These are phyloP conservation scores for Pogostemon cablin DNA, from an alignment of 257 asterid genomes.

Conservation along the genomic window DNA sequence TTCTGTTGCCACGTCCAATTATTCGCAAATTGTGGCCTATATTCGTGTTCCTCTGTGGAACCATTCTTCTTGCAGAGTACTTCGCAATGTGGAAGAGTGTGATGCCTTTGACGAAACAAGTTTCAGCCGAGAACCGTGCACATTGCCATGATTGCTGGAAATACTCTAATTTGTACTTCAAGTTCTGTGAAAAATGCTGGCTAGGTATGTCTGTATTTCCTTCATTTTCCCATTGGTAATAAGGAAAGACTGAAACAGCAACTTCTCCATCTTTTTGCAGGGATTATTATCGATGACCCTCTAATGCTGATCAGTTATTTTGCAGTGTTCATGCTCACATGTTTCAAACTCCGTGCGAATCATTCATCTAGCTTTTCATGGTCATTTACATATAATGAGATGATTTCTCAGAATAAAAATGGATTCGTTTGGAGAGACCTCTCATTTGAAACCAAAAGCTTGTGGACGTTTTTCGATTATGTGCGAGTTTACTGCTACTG, in stretches of 20 bases:
- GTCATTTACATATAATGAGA: slow-evolving; percentile 70
- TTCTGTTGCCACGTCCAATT: slow-evolving; percentile 70
- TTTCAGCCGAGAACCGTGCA: slow-evolving; percentile 38
- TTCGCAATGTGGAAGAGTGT: slow-evolving; percentile 82
- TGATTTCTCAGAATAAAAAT: slow-evolving; percentile 86
- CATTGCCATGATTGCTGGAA: slow-evolving; percentile 97
- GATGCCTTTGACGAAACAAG: slow-evolving; percentile 48
- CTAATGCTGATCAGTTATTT: slow-evolving; percentile 86
- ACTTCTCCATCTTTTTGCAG: slow-evolving; percentile 41
- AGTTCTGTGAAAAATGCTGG: slow-evolving; percentile 84
- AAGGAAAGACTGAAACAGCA: not conserved
- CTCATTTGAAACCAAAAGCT: slow-evolving; percentile 95
- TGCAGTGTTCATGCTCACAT: slow-evolving; percentile 81
- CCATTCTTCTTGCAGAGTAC: slow-evolving; percentile 77
- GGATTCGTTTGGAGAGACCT: slow-evolving; percentile 96
- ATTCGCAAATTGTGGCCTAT: slow-evolving; percentile 85
- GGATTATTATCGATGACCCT: slow-evolving; percentile 91
- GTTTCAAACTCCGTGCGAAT: slow-evolving; percentile 94
- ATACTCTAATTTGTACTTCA: slow-evolving; percentile 57
- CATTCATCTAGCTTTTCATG: slow-evolving; percentile 71
- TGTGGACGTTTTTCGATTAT: slow-evolving; percentile 98
- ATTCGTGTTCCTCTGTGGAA: slow-evolving; percentile 72
- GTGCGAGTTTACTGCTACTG: slow-evolving; percentile 97
- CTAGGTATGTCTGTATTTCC: slow-evolving; percentile 55
- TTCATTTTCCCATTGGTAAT: not conserved